Conservation (phyloP, 176 grass and related monocot genomes). For the Rhipidocladum racemiflorum region DNA sequence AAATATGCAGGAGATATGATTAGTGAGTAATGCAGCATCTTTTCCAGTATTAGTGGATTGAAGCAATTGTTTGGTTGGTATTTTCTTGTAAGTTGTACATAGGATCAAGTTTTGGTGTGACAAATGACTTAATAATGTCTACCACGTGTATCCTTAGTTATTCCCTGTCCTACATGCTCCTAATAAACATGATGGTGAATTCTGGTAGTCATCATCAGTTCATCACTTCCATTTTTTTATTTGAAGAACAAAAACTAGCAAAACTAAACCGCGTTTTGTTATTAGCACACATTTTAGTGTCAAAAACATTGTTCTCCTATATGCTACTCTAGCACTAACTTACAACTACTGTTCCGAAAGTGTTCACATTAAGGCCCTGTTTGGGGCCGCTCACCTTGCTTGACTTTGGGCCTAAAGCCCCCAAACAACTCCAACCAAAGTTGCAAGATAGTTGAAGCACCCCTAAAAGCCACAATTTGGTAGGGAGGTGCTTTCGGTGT, state of each 20-base stretch:
- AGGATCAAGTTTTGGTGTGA: background rate
- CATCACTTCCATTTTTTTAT: background rate
- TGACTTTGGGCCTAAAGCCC: too few species aligned
- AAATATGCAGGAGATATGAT: background rate
- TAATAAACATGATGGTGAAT: background rate
- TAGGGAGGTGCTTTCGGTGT: too few species aligned
- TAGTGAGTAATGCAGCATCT: background rate
- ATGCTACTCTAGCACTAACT: too few species aligned
- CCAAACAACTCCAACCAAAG: too few species aligned
- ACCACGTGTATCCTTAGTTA: background rate
- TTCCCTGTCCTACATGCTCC: background rate
- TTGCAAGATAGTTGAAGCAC: too few species aligned
- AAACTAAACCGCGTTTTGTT: background rate
- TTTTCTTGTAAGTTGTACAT: background rate
- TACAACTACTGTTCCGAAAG: too few species aligned
- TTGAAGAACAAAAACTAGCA: background rate
- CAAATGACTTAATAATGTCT: too few species aligned
- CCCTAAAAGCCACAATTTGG: too few species aligned
- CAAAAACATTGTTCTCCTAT: background rate
- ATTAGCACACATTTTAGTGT: background rate
- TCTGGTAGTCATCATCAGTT: background rate
- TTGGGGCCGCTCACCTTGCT: too few species aligned
- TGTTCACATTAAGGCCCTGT: too few species aligned
- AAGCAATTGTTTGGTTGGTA: background rate
- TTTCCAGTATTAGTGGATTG: background rate